Evolutionary conservation across 805 yeast genomes (phyloP), one percentile per base, ranked within the genome.

Genomic region (Pichia californica): DNA sequence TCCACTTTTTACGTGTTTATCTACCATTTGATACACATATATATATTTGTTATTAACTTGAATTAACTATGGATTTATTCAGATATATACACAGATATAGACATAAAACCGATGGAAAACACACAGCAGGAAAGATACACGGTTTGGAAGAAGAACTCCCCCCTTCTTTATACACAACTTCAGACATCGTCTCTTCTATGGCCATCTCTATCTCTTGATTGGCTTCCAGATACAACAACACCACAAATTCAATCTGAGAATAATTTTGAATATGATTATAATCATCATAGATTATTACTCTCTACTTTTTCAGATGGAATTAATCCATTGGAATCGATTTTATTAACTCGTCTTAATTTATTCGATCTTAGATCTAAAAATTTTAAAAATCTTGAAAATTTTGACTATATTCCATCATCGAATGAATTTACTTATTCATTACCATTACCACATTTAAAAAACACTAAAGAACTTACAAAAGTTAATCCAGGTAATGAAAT

Each of bases 271-370:
- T 6, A 21, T 21, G 8, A 21, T 21, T 37, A 37, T 30, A 18
- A 15, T 18, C 40, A 36, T 9, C 61, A 60, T 27, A 59, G 86
- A 36, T 52, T 84, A 6, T 55, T 83, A 19, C 62, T 79, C 15
- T 85, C 86, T 1, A 77, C 89, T 0, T 77, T 73, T 51, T 82
- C 91, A 0, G 71, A 79, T 19, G 81, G 81, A 3, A 73, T 71
- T 45, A 51, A 45, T 23, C 38, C 37, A 10, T 41, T 55, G 15
- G 66, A 62, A 38, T 48, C 54, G 9, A 37, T 62, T 2, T 45
- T 56, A 19, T 20, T 61, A 4, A 36, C 40, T 7, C 23, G 21
- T 11, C 11, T 38, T 18, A 31, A 36, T 21, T 7, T 42, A n/a
- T 7, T 36, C 9, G 37, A 42, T 23, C 16, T 29, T 8, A 21